Percentiles rank a stretch among this genome's conserved stretches.
Conservation (phyloP, 768 basidiomycete genomes). For the Leccinum uliginosum region DNA sequence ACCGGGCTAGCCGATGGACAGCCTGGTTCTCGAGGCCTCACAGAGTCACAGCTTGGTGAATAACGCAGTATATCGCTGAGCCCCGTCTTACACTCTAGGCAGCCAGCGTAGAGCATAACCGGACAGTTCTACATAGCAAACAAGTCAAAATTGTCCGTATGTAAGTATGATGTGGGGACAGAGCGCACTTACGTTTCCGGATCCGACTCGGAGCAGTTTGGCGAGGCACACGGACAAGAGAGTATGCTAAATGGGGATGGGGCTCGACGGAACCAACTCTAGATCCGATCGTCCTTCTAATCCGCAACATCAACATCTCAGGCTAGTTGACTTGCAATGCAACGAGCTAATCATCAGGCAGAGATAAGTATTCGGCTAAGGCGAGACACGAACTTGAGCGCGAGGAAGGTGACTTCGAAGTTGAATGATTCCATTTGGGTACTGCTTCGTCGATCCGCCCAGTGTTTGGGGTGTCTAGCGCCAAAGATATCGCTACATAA, state of each 20-base stretch:
- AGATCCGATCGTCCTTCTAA: no score
- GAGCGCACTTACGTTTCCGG: not conserved
- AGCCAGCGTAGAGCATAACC: no score
- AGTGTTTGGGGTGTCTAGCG: not conserved
- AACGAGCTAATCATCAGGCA: not conserved
- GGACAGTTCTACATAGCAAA: not conserved
- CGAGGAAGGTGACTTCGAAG: no score
- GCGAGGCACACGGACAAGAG: not conserved
- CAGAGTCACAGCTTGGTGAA: no score
- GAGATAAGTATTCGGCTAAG: no score
- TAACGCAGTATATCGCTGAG: no score
- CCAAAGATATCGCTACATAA: not conserved
- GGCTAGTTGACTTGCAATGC: not conserved
- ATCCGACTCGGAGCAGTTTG: not conserved
- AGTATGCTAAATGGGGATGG: not conserved
- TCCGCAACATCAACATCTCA: not conserved
- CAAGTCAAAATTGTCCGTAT: not conserved
- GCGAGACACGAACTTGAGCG: not conserved
- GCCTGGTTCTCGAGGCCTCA: no score
- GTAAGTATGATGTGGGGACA: not conserved
- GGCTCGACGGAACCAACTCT: no score
- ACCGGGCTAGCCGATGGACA: no score
- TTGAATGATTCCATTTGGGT: not conserved
- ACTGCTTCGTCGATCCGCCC: not conserved
- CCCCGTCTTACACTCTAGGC: no score